Evolutionary conservation across 805 yeast genomes (phyloP), one percentile per base, ranked within the genome.

Genomic region (Saccharomycopsis lassenensis): DNA sequence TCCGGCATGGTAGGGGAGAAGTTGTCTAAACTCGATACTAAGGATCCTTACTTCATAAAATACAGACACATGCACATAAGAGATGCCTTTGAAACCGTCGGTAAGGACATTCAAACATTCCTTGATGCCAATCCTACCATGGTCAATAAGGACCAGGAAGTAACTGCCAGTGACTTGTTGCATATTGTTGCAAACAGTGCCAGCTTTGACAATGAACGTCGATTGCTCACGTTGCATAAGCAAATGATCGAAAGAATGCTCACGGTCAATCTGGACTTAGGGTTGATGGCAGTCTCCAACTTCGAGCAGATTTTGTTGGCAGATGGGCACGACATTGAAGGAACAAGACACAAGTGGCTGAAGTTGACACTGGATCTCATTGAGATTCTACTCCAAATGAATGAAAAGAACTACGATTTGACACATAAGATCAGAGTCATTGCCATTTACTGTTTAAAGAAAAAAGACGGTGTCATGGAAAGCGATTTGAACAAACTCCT

Each of bases 271-370:
- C 70, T 75, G 33, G 64, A 62, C 20, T 63, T 74, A 43, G 66
- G 70, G 44, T 58, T 85, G 45, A 74, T 79, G 6, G 84, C 74
- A 41, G 63, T 82, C 14, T 84, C 94, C 1, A 91, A 83, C 45
- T 67, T 86, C 40, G 97, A 91, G 57, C 95, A 87, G 57, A 71
- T 77, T 14, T 66, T 86, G 45, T 72, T 80, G 4, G 82, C 85
- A 3, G 72, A 73, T 29, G 94, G 94, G 16, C 55, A 69, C 2
- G 76, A 74, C 38, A 63, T 75, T 31, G 81, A 83, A 45, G 30
- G 31, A 17, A 37, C 37, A 12, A 16, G 19, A 15, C 22, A 35
- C 15, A 37, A 18, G 20, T 27, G 27, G 8, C 45, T 38, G 23
- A 21, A 35, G 6, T 26, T 38, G 32, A 41, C 43, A 2, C 86